These are phyloP conservation scores for Aspergillus nidulans DNA, from an alignment of 495 filamentous ascomycete genomes.

Conservation along the genomic window DNA sequence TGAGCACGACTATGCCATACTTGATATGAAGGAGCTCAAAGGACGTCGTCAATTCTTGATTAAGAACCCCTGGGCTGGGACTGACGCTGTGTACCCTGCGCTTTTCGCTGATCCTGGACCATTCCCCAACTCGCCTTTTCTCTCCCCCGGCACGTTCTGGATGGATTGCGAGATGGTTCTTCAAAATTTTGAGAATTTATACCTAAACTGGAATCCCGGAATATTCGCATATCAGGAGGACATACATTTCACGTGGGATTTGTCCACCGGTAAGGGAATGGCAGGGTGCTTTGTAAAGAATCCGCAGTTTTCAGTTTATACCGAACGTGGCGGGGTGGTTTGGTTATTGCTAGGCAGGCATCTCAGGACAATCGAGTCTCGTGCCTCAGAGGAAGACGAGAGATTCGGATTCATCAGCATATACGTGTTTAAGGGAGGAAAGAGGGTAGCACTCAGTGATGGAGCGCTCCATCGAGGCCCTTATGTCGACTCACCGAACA, in stretches of 20 bases:
- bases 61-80: conserved; percentile 95
- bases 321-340: conserved; percentile 52
- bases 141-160: conserved; percentile 78
- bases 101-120: conserved; percentile 6
- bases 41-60: conserved; percentile 66
- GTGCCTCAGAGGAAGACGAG: conserved; percentile 29
- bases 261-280: conserved; percentile 52
- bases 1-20: conserved; percentile 90
- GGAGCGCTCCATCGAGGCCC: conserved; percentile 62
- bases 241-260: conserved; percentile 84
- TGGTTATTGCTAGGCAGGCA: conserved; percentile 88
- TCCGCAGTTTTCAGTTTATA: conserved; percentile 74
- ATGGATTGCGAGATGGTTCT: conserved; percentile 79
- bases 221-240: conserved; percentile 79
- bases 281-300: conserved; percentile 67
- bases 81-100: conserved; percentile 29
- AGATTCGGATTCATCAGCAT: conserved; percentile 76
- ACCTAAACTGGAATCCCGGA: conserved; percentile 93
- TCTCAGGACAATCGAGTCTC: conserved; percentile 47
- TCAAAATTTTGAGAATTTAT: conserved; percentile 90
- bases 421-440: conserved; percentile 72
- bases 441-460: conserved; percentile 67
- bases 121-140: conserved; percentile 15
- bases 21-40: conserved; percentile 68
- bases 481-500: conserved; percentile 94